Percentiles rank a stretch among this genome's conserved stretches.
Evolutionary conservation across 345 rosid genomes (phyloP).

Genomic region (Heritiera littoralis): DNA sequence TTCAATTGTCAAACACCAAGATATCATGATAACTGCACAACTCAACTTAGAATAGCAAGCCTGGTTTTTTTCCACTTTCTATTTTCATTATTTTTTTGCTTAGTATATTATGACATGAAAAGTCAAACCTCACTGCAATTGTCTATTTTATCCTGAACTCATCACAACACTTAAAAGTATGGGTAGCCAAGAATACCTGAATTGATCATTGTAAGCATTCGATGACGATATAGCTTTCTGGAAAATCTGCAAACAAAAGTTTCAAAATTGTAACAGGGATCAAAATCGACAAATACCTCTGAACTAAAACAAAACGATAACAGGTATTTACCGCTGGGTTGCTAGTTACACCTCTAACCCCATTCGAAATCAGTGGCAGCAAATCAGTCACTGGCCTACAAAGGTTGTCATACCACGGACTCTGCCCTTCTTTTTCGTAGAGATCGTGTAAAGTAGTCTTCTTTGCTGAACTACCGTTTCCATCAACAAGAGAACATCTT

Average conservation of each 20-base stretch:
- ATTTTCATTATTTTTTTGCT: neutral
- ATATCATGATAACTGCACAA: neutral
- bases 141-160: neutral
- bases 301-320: neutral
- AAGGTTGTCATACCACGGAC: constrained; percentile 99
- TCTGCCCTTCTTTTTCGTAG: constrained; percentile 89
- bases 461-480: constrained; percentile 56
- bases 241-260: constrained; percentile 69
- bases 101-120: constrained; percentile 5
- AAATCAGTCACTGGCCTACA: constrained; percentile 95
- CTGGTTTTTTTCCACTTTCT: neutral
- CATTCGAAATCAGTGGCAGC: constrained; percentile 77
- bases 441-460: constrained; percentile 86
- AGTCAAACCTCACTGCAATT: neutral
- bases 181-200: constrained; percentile 50
- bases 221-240: constrained; percentile 98
- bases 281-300: neutral
- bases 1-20: neutral
- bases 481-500: constrained; percentile 62
- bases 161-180: neutral
- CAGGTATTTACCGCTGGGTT: constrained; percentile 79
- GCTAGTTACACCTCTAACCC: constrained; percentile 97
- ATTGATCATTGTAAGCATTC: constrained; percentile 93
- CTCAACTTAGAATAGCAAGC: neutral
- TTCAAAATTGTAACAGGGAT: constrained; percentile 16